Conservation (phyloP, 176 grass and related monocot genomes). For the Ampelocalamus luodianensis region DNA sequence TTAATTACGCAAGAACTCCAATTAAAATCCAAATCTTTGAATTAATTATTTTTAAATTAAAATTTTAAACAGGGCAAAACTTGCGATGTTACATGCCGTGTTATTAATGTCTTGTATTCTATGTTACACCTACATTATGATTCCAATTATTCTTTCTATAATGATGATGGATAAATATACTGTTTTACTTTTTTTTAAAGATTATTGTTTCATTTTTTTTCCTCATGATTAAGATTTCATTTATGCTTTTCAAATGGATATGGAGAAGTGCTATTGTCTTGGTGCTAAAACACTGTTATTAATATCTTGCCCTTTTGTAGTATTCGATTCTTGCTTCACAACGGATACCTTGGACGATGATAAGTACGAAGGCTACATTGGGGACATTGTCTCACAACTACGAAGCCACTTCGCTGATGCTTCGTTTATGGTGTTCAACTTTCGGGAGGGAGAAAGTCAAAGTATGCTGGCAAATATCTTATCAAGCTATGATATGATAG, state of each 20-base stretch:
- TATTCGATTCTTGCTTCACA: conserved; percentile 98
- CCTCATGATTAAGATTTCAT: conserved; percentile 20
- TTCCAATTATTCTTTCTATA: conserved; percentile 10
- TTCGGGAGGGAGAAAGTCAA: conserved; percentile 74
- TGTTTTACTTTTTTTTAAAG: conserved; percentile 15
- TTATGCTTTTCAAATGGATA: conserved; percentile 31
- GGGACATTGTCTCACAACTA: conserved; percentile 77
- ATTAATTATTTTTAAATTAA: too few species aligned
- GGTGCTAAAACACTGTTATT: conserved; percentile 13
- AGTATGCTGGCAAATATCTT: conserved; percentile 74
- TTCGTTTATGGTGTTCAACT: conserved; percentile 98
- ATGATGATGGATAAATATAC: neutral
- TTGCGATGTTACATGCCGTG: too few species aligned
- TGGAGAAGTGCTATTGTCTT: conserved; percentile 23
- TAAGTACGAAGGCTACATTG: conserved; percentile 76
- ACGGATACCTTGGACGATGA: conserved; percentile 82
- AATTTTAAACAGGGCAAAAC: too few species aligned
- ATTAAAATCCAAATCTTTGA: too few species aligned
- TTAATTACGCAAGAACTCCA: too few species aligned
- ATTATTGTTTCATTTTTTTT: neutral
- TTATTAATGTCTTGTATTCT: neutral
- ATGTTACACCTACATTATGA: conserved; percentile 14
- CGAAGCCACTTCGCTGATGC: conserved; percentile 81
- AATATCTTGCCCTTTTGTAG: conserved; percentile 45
- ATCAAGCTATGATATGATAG: conserved; percentile 76